Base-by-base conservation (phyloP, 1,139 yeast genomes). In the Diutina ranongensis region DNA sequence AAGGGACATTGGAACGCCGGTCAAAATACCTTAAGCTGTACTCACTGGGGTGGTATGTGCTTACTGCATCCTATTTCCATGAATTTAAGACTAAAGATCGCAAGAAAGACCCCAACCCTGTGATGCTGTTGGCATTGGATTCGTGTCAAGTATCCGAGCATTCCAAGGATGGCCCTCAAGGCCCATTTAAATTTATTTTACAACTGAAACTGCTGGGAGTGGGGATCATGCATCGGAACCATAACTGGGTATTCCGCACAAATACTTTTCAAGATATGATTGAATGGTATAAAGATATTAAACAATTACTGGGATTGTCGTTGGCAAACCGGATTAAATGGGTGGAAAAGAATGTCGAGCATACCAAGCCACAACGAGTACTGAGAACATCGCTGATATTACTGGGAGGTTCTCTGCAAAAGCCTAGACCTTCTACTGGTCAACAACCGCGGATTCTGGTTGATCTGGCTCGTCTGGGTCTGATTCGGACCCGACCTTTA, bases 231-330 rank as follows among this genome's bases (percentile, higher is more conserved):
- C 83, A 83, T 53, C 74, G 87, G 57, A 85, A 87, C 46, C 97
- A 89, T 64, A 88, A 87, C 57, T 88, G 94, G 87, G 95, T 88
- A 10, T 89, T 92, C 66, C 74, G 95, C 55, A 82, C 94, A 21
- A 89, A 84, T 57, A 76, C 83, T 44, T 83, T 83, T 56, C 82
- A 79, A 44, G 67, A 74, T 45, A 83, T 88, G 89, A 78, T 83
- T 57, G 76, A 72, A 25, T 92, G 98, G 98, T 86, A 76, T 61
- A 75, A 76, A 51, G 94, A 85, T 58, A 71, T 89, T 52, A 79
- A 79, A 56, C 69, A 70, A 40, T 68, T 87, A 55, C 83, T 87
- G 8, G 63, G 68, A 34, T 66, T 82, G 53, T 71, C 74, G 4
- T 81, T 86, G 2, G 61, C 73, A 8, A 67, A 79, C 12, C 66